Percentiles rank a stretch among this genome's conserved stretches.
These are phyloP conservation scores for Shiraia bambusicola DNA, from an alignment of 2,329 filamentous ascomycete genomes.

Conservation along the genomic window DNA sequence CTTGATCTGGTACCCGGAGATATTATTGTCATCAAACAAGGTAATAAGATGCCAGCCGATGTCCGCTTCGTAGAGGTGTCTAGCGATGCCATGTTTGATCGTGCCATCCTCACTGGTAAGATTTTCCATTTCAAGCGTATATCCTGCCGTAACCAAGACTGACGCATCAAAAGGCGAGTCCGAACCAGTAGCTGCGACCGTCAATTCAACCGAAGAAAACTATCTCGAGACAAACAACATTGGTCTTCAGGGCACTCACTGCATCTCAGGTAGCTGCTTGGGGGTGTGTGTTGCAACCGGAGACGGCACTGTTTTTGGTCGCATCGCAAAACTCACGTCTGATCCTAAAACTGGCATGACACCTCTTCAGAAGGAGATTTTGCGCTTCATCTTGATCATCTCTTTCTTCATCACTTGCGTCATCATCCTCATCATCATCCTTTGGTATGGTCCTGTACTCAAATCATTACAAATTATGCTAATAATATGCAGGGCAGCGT, in stretches of 20 bases:
- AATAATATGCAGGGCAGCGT: conserved; percentile 58
- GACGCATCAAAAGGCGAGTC: conserved; percentile 59
- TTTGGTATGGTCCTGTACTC: conserved; percentile 56
- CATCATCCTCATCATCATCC: conserved; percentile 63
- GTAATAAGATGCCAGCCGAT: conserved; percentile 74
- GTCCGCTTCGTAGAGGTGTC: conserved; percentile 69
- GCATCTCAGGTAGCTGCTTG: conserved; percentile 65
- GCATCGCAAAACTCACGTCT: conserved; percentile 71
- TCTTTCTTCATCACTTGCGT: conserved; percentile 66
- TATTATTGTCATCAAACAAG: conserved; percentile 66
- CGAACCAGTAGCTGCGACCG: conserved; percentile 61
- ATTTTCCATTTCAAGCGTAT: not conserved
- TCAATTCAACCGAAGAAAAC: conserved; percentile 66
- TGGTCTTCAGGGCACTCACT: conserved; percentile 77
- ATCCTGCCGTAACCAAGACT: conserved; percentile 3
- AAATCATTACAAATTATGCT: conserved; percentile 7
- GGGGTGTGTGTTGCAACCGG: conserved; percentile 72
- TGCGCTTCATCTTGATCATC: conserved; percentile 72
- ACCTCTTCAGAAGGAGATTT: conserved; percentile 69
- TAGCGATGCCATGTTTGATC: conserved; percentile 70
- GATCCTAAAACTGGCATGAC: conserved; percentile 68
- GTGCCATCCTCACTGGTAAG: conserved; percentile 68
- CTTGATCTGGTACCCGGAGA: conserved; percentile 71
- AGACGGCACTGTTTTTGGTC: conserved; percentile 72
- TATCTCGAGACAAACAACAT: conserved; percentile 77